Evolutionary conservation across 306 rosid genomes (phyloP), one percentile per base, ranked within the genome.

Genomic region (Oxytropis ochrocephala): DNA sequence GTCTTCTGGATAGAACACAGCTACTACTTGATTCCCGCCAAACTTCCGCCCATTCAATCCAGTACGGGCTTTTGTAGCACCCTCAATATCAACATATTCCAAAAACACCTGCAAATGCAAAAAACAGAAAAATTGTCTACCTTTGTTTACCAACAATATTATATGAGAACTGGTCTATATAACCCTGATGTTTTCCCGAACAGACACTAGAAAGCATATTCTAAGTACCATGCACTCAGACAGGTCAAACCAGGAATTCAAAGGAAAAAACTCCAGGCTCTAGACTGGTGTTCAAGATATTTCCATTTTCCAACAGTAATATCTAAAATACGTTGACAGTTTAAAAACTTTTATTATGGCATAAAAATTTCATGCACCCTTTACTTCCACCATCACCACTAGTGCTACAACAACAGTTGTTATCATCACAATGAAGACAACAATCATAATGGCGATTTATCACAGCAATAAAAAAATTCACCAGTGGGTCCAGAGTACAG

Each of bases 21-120:
- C 99, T 41, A 80, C 77, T 5, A 95, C 99, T 76, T 85, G 87
- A 61, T 89, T 91, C 65, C 99, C 92, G 7, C 87, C 99, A 69
- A 94, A 95, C 43, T 87, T 91, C 16, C 99, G 74, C n/a, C 95
- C 97, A 81, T 94, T 87, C 86, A 94, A 69, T 43, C 96, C 99
- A 4, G 88, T 41, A 6, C 91, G 88, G 30, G 97, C 99, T 77
- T 95, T 95, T 7, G 91, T 76, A 33, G 99, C 83, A 18, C 97
- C 88, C 14, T 94, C 97, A 0, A 77, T 53, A 71, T 94, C 99
- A 4, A 71, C 95, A 65, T 94, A 94, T 88, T 94, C 97, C 78
- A 94, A 75, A 84, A 91, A 94, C 67, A 94, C 99, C 99, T 94
- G 66, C 27, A 47, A 63, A 56, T 36, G 9, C 8, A 24, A 12